Evolutionary conservation across 805 yeast species (phyloP).

Genomic region (Metschnikowia colocasiae): DNA sequence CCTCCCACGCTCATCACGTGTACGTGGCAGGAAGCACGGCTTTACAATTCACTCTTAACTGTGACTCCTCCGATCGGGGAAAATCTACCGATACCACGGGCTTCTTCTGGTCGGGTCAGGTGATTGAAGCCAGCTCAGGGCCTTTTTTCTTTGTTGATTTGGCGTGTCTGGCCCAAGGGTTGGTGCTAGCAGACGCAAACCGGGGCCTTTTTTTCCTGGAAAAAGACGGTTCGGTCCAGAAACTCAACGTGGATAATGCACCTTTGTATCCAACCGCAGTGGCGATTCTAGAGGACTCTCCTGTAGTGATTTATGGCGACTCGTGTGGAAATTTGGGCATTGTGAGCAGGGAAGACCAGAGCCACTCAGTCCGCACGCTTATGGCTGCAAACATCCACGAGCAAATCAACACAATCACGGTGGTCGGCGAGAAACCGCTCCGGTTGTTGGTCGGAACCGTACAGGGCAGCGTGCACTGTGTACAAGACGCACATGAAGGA

Average conservation of each 20-base stretch:
- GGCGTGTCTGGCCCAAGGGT: slow-evolving; percentile 5
- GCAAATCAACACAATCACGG: slow-evolving; percentile 25
- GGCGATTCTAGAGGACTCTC: slow-evolving; percentile 6
- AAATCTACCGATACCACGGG: not conserved
- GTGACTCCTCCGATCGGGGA: not conserved
- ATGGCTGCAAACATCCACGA: slow-evolving; percentile 25
- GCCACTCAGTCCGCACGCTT: not conserved
- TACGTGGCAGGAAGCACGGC: slow-evolving; percentile 8
- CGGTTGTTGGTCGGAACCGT: slow-evolving; percentile 12
- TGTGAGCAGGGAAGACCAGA: not conserved
- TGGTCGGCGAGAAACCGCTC: slow-evolving; percentile 10
- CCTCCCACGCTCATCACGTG: slow-evolving; percentile 4
- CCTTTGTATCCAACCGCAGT: slow-evolving; percentile 17
- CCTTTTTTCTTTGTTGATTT: slow-evolving; percentile 16
- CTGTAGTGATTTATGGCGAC: slow-evolving; percentile 23
- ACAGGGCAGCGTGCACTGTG: slow-evolving; percentile 11
- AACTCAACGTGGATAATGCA: slow-evolving; percentile 1
- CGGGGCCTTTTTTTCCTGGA: slow-evolving; percentile 8
- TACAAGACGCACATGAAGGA: slow-evolving; percentile 2
- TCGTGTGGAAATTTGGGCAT: slow-evolving; percentile 26
- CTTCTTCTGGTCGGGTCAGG: slow-evolving; percentile 3
- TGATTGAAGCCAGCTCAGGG: not conserved
- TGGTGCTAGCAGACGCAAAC: slow-evolving; percentile 10
- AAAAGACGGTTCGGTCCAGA: slow-evolving; percentile 2
- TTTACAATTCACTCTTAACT: not conserved